Evolutionary conservation across 345 rosid genomes (phyloP), one percentile per base, ranked within the genome.

Genomic region (Jatropha curcas): DNA sequence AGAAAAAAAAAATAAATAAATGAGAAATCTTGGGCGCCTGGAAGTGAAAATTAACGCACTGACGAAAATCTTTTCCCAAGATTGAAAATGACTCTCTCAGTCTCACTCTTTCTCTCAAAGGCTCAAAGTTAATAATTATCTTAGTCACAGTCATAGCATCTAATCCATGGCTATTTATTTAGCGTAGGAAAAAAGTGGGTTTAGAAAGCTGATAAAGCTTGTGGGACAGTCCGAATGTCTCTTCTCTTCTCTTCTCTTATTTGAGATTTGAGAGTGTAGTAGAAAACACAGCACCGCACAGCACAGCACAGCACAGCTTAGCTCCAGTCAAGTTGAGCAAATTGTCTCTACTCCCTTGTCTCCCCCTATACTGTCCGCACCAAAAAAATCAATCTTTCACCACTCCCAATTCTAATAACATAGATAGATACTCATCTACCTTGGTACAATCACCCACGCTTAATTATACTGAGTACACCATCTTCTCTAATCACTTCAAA

Each of bases 201-300:
- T 75, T 46, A 55, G 31, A 65, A 63, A 56, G 50, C 80, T 70
- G 80, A 60, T 50, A 50, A 77, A 71, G 71, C 39, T 57, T 63
- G 80, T 50, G 80, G 76, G 80, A 77, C 80, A 77, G 72, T 71
- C 80, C 76, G 80, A 77, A 77, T 77, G 80, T 77, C 67, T 65
- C 67, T 65, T 35, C 55, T 1, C 10, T 4, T 65, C 59, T 72
- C n/a, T 46, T n/a, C n/a, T n/a, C n/a, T n/a, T n/a, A n/a, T n/a
- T n/a, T n/a, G n/a, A n/a, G n/a, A n/a, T n/a, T n/a, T n/a, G n/a
- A n/a, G n/a, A n/a, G n/a, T n/a, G n/a, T n/a, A n/a, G n/a, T n/a
- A n/a, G n/a, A n/a, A n/a, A n/a, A n/a, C n/a, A n/a, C n/a, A n/a
- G n/a, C n/a, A n/a, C n/a, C n/a, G n/a, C n/a, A n/a, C n/a, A n/a